Conservation (phyloP, 2,329 filamentous ascomycete genomes). For the Paracoccidioides lutzii region DNA sequence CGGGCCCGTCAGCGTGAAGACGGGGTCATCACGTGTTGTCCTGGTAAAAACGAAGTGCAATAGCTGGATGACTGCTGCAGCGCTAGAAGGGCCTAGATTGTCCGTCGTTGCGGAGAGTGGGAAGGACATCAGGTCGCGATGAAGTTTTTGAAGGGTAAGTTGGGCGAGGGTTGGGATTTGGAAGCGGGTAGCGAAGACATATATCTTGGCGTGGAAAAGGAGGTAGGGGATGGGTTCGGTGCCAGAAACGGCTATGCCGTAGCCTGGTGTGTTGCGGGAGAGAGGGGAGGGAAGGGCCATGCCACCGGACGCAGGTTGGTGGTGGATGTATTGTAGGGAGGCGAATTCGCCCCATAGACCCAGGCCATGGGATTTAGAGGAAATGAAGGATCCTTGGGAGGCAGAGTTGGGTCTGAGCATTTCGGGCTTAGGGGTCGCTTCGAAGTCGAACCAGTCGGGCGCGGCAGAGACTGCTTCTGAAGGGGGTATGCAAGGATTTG, state of each 20-base stretch:
- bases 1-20: slow-evolving; percentile 21
- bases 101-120: slow-evolving; percentile 11
- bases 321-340: slow-evolving; percentile 23
- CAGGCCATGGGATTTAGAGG: slow-evolving; percentile 19
- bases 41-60: slow-evolving; percentile 28
- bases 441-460: slow-evolving; percentile 7
- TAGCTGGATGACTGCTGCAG: slow-evolving; percentile 25
- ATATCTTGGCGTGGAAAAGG: slow-evolving; percentile 32
- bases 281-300: slow-evolving; percentile 6
- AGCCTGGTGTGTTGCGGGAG: slow-evolving; percentile 4
- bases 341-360: slow-evolving; percentile 29
- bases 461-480: slow-evolving; percentile 3
- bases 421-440: slow-evolving; percentile 6
- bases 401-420: slow-evolving; percentile 8
- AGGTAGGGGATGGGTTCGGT: slow-evolving; percentile 22
- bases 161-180: slow-evolving; percentile 29
- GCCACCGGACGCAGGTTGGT: slow-evolving; percentile 8
- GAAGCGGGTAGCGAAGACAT: slow-evolving; percentile 32
- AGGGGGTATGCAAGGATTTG: background rate
- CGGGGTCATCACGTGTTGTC: slow-evolving; percentile 29
- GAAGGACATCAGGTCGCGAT: slow-evolving; percentile 24
- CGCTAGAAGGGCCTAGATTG: slow-evolving; percentile 13
- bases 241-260: slow-evolving; percentile 6
- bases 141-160: slow-evolving; percentile 29
- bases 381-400: slow-evolving; percentile 20